Base-by-base conservation (phyloP, 148 eudicot genomes). In the Fallopia convolvulus region DNA sequence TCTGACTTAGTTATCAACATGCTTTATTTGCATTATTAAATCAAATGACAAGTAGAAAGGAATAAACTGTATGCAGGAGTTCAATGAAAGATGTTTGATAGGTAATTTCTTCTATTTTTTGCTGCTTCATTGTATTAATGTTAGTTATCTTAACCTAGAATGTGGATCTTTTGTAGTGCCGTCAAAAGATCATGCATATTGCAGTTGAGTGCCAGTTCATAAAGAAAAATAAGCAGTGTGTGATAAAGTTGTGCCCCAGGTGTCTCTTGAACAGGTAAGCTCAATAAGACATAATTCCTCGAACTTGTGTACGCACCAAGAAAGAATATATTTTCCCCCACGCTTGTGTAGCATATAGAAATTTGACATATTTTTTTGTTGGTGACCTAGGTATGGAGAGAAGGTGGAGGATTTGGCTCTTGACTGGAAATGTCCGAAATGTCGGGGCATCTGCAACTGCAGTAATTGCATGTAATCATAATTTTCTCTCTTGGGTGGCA, bases 391-490 rank as follows among this genome's bases (percentile, higher is more conserved):
- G 78, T 95, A 95, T 49, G 97, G 97, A 8, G 97, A 95, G 83
- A 89, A 87, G 50, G 94, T 87, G 2, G 97, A 89, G 79, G 94
- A 89, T 41, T 83, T 88, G 84, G 78, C 78, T 52, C 75, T 26
- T 53, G 82, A 88, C 30, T 95, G 99, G 99, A 78, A 76, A 55
- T 95, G 99, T 81, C 99, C 97, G 36, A 90, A 77, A 84, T 95
- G 99, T 82, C 80, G 92, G 82, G 94, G 86, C 83, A 91, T 92
- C 55, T 92, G 99, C 81, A 95, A 95, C 80, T 92, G 99, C 90
- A 95, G 97, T 80, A 65, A 79, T 26, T 95, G 99, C 94, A 92
- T 82, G 99, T 94, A 79, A 83, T 74, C 70, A 17, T 13, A 21
- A 17, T 33, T 68, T 36, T 66, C 44, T 68, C 46, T 68, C 44